A percentile compares a stretch with the other conserved stretches of the same genome.
Conservation (phyloP, 202 grass and related monocot genomes). For the Panicum hallii region DNA sequence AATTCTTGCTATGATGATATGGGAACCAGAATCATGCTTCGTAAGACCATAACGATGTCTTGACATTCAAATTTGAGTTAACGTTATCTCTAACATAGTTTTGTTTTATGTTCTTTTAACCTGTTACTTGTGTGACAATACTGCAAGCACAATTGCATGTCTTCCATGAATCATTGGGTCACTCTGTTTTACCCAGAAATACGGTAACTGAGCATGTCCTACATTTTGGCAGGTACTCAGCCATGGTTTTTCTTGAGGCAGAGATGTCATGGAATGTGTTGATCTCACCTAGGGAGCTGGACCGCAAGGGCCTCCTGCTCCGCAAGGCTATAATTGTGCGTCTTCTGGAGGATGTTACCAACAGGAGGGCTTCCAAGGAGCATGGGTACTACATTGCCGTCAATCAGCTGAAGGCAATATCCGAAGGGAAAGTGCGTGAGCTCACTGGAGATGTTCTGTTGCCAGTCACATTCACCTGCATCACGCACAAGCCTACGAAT, state of each 20-base stretch:
- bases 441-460: conserved; percentile 82
- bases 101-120: background rate
- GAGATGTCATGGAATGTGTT: conserved; percentile 91
- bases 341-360: conserved; percentile 76
- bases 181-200: background rate
- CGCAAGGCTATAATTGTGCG: conserved; percentile 74
- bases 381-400: conserved; percentile 85
- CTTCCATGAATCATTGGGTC: background rate
- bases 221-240: conserved; percentile 46
- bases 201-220: background rate
- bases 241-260: conserved; percentile 76
- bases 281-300: conserved; percentile 67
- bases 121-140: background rate
- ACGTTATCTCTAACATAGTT: background rate
- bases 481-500: conserved; percentile 81
- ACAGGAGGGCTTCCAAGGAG: conserved; percentile 83
- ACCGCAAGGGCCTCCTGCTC: conserved; percentile 67
- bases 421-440: conserved; percentile 75
- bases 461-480: conserved; percentile 69
- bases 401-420: conserved; percentile 63
- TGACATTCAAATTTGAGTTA: conserved; percentile 13
- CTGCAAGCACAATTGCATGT: background rate
- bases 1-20: background rate
- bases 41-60: background rate
- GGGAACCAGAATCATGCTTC: background rate